These are phyloP conservation scores for Lachancea sp. DNA, from an alignment of 805 yeast genomes.

Conservation along the genomic window DNA sequence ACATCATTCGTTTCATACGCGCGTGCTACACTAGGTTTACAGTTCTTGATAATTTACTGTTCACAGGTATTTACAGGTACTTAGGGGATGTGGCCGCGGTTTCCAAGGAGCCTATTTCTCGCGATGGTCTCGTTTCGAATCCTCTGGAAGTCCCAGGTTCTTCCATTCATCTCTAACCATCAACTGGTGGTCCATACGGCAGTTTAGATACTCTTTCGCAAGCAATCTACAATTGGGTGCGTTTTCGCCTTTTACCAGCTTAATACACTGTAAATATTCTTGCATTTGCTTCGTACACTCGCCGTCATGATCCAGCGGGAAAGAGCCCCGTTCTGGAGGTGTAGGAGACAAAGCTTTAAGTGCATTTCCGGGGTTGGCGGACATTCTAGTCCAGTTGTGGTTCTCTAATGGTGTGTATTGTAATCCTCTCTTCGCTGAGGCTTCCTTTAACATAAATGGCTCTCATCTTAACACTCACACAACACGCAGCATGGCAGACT, in stretches of 20 bases:
- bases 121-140: slow-evolving; percentile 28
- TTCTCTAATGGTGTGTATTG: not conserved
- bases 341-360: slow-evolving; percentile 60
- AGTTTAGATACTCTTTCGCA: slow-evolving; percentile 74
- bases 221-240: slow-evolving; percentile 85
- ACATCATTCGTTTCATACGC: too few species aligned
- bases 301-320: slow-evolving; percentile 83
- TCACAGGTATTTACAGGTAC: not conserved
- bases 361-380: slow-evolving; percentile 43
- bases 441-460: not conserved
- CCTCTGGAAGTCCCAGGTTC: slow-evolving; percentile 55
- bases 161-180: slow-evolving; percentile 57
- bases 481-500: not conserved
- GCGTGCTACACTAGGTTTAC: too few species aligned
- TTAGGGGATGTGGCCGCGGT: not conserved
- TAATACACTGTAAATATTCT: slow-evolving; percentile 70
- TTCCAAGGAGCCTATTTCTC: not conserved
- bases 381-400: too few species aligned
- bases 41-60: too few species aligned
- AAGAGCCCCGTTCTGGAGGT: slow-evolving; percentile 95
- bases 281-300: slow-evolving; percentile 77
- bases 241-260: slow-evolving; percentile 70
- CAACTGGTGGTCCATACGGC: slow-evolving; percentile 78
- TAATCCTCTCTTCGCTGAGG: too few species aligned
- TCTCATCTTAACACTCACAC: not conserved